phyloP scores from a whole-genome alignment of 805 yeast species.

The Wickerhamiella sorbophila region DNA sequence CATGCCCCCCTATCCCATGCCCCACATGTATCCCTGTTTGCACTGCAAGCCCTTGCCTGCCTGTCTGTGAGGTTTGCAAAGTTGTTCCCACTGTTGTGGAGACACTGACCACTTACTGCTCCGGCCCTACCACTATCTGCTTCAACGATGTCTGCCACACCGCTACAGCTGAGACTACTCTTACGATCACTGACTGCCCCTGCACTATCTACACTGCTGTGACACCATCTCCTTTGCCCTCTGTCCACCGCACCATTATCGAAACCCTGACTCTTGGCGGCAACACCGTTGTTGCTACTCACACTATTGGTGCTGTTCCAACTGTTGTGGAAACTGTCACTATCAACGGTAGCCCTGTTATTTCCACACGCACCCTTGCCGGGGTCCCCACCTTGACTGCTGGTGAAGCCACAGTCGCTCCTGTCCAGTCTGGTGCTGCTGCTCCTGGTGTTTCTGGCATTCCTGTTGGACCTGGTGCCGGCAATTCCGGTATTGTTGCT shows the following conservation, averaged over 20 bases:
- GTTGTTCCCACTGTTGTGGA: slow-evolving; percentile 4
- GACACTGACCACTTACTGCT: neutral
- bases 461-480: neutral
- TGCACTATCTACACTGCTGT: neutral
- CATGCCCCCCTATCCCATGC: neutral
- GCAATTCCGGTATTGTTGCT: neutral
- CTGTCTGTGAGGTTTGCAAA: neutral
- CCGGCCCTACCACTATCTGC: neutral
- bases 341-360: neutral
- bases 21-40: neutral
- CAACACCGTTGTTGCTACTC: too few species aligned
- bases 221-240: neutral
- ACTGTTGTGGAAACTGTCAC: too few species aligned
- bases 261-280: neutral
- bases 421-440: neutral
- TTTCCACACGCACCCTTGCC: neutral
- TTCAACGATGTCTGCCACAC: neutral
- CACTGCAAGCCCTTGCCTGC: neutral
- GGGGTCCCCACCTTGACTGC: neutral
- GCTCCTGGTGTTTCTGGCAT: neutral
- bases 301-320: too few species aligned
- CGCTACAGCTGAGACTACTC: neutral
- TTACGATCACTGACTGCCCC: neutral
- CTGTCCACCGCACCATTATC: neutral
- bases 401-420: neutral